These are phyloP conservation scores for Escallonia herrerae DNA, from an alignment of 129 eudicot genomes.

Conservation along the genomic window DNA sequence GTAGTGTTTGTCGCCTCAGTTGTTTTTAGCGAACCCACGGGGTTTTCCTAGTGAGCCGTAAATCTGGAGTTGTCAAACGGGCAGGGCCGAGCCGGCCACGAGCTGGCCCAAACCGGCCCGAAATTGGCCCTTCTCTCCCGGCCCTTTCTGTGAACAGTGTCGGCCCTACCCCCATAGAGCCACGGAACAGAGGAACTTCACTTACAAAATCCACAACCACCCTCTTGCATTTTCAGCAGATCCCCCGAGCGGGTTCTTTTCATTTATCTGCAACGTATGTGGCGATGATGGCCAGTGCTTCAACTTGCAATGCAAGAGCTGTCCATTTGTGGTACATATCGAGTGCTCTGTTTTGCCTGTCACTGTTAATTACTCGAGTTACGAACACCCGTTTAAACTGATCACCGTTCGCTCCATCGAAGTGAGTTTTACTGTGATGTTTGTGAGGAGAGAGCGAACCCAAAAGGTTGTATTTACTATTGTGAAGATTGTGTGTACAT, in stretches of 20 bases:
- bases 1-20: no score
- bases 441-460: background rate
- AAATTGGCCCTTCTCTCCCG: background rate
- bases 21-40: no score
- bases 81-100: background rate
- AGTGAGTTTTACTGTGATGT: constrained; percentile 3
- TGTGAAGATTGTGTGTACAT: background rate
- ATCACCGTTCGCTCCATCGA: background rate
- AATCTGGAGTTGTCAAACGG: background rate
- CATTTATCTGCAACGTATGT: background rate
- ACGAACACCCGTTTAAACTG: background rate
- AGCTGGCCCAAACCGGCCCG: background rate
- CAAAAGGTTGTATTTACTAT: background rate
- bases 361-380: background rate
- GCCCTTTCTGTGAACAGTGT: no score
- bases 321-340: background rate
- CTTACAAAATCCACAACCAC: background rate
- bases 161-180: background rate
- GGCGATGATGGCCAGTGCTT: background rate
- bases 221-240: background rate
- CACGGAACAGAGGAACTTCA: background rate
- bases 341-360: background rate
- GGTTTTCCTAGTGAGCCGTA: background rate
- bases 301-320: background rate
- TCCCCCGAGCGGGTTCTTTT: background rate